Evolutionary conservation across 805 yeast species (phyloP), one percentile per base, ranked within the genome.

Genomic region (Metschnikowia cerradonensis): DNA sequence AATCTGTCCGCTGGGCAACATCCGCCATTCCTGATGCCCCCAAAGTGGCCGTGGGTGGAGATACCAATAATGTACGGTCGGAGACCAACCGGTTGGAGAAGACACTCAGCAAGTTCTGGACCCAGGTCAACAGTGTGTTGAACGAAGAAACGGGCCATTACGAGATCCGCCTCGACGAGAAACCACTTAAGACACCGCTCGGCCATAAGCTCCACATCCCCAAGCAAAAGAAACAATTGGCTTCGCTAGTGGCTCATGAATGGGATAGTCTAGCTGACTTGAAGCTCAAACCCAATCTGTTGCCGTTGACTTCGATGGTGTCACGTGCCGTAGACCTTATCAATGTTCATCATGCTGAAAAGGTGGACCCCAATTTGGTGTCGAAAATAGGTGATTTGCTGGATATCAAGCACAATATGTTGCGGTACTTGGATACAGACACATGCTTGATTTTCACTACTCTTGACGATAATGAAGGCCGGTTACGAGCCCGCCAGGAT

Each of bases 361-460:
- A 76, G 52, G 58, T 61, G 10, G 73, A 71, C 19, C 84, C 80
- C 45, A 52, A 58, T 35, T 64, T 77, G 46, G 65, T 75, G 14
- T 80, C 84, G 40, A 86, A 86, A 63, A 76, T 84, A 36, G 90
- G 91, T 8, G 79, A 75, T 53, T 69, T 81, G 40, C 79, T 76
- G 4, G 80, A 78, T 40, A 79, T 89, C 19, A 78, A 81, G 53
- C 67, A 76, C 40, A 79, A 79, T 55, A 70, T 94, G 54, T 71
- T 92, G 61, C 82, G 91, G 49, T 94, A 91, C 63, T 73, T 95
- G 52, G 99, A 94, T 66, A 94, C 99, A 0, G 99, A 94, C 67
- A 90, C 98, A 1, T 73, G 96, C 55, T 75, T 94, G 48, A 90
- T 92, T 7, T 86, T 91, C 62, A 84, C 97, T 1, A 96, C 97